Evolutionary conservation across 305 asterid genomes (phyloP).

Genomic region (Plantago lanceolata): DNA sequence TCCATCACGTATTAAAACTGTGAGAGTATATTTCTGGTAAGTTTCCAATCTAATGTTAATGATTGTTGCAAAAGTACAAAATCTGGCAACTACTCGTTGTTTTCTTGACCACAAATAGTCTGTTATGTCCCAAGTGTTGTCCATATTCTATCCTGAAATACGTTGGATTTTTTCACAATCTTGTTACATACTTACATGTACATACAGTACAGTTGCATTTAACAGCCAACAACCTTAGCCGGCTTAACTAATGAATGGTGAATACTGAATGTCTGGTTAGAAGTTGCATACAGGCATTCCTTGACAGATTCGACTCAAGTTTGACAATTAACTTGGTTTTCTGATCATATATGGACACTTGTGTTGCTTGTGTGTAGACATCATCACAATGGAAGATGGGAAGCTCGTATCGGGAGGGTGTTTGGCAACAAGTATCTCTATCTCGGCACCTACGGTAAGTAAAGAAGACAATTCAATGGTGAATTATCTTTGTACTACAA

Average conservation of each 20-base stretch:
- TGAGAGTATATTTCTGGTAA: neutral
- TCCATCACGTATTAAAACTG: neutral
- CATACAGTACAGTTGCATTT: too few species aligned
- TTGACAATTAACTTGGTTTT: neutral
- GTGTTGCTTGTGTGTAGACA: constrained; percentile 41
- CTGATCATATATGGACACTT: neutral
- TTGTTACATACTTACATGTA: neutral
- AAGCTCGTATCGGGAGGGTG: constrained; percentile 92
- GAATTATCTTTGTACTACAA: neutral
- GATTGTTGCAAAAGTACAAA: constrained; percentile 1
- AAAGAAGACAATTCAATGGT: neutral
- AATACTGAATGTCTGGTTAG: neutral
- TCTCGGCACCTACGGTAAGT: constrained; percentile 85
- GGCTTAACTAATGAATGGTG: neutral
- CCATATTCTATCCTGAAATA: neutral
- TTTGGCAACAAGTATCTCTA: constrained; percentile 94
- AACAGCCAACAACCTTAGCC: neutral
- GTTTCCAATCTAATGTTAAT: neutral
- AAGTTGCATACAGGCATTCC: neutral
- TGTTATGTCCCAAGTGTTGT: neutral
- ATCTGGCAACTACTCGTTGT: constrained; percentile 20
- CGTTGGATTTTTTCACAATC: neutral
- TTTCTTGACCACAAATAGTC: constrained; percentile 18
- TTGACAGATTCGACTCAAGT: neutral
- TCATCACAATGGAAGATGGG: constrained; percentile 98